Percentiles rank a stretch among this genome's conserved stretches.
These are phyloP conservation scores for Infundibulicybe gibba DNA, from an alignment of 768 basidiomycete genomes.

Conservation along the genomic window DNA sequence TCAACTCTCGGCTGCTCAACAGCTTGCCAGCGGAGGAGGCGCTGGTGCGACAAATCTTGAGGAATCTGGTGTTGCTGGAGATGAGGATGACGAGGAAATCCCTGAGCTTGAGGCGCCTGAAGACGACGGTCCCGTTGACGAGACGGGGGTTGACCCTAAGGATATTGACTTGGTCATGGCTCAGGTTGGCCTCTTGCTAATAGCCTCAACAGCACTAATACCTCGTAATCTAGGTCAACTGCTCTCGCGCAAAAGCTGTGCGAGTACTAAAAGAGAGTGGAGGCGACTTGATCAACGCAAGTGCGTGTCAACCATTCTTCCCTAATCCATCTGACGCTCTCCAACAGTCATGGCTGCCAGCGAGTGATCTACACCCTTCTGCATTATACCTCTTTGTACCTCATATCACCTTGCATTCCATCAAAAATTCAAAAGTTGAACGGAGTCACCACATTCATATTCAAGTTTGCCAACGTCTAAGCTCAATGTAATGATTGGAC, in stretches of 20 bases:
- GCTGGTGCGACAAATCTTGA: conserved; percentile 44
- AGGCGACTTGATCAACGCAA: conserved; percentile 95
- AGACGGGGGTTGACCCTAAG: conserved; percentile 87
- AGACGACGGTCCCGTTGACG: conserved; percentile 79
- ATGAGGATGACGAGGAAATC: conserved; percentile 76
- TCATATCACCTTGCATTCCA: conserved; percentile 22
- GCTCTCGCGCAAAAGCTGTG: conserved; percentile 89
- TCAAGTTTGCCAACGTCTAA: conserved; percentile 52
- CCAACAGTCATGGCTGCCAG: conserved; percentile 85
- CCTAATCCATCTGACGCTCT: conserved; percentile 1
- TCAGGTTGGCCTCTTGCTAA: conserved; percentile 25
- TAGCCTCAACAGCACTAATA: not conserved
- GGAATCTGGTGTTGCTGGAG: conserved; percentile 45
- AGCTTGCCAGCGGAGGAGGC: conserved; percentile 55
- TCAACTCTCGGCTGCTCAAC: conserved; percentile 76
- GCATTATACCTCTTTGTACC: conserved; percentile 24
- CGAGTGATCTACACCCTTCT: conserved; percentile 52
- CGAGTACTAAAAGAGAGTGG: conserved; percentile 86
- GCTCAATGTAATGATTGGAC: conserved; percentile 87
- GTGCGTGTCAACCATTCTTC: conserved; percentile 47
- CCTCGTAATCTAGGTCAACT: conserved; percentile 50
- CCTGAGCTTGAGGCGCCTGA: conserved; percentile 82
- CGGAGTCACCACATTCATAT: conserved; percentile 10
- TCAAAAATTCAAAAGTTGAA: conserved; percentile 12
- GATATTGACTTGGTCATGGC: conserved; percentile 94